A percentile compares a stretch with the other conserved stretches of the same genome.
Evolutionary conservation across 805 yeast genomes (phyloP).

Genomic region (Saccharomycopsis javanensis): DNA sequence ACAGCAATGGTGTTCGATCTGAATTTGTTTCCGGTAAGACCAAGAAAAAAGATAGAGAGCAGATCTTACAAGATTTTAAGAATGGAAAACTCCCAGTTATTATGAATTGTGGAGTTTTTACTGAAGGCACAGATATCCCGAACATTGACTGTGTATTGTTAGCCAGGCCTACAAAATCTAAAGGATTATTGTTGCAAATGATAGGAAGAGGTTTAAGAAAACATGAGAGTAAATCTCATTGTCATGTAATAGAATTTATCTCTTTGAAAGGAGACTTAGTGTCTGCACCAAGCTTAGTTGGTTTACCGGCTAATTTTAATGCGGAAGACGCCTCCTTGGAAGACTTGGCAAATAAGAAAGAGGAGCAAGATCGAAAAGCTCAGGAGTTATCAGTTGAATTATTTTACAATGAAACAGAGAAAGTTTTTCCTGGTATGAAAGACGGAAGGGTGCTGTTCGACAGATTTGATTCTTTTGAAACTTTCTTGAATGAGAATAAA

Average conservation of each 20-base stretch:
- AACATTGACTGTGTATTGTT: slow-evolving; percentile 71
- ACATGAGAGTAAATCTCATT: slow-evolving; percentile 48
- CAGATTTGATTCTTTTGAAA: slow-evolving; percentile 8
- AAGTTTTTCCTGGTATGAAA: not conserved
- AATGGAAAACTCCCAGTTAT: slow-evolving; percentile 58
- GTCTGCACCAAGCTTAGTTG: slow-evolving; percentile 45
- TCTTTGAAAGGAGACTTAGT: slow-evolving; percentile 46
- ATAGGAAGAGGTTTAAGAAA: slow-evolving; percentile 79
- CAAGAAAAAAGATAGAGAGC: slow-evolving; percentile 38
- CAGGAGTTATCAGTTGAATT: not conserved
- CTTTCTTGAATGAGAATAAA: not conserved
- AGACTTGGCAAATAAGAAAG: not conserved
- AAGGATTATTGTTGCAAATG: slow-evolving; percentile 71
- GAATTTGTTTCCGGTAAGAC: slow-evolving; percentile 66
- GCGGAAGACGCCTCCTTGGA: not conserved
- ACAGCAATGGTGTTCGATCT: slow-evolving; percentile 53
- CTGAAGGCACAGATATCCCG: slow-evolving; percentile 94
- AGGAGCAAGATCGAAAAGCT: not conserved
- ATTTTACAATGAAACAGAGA: not conserved
- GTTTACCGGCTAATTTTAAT: slow-evolving; percentile 15
- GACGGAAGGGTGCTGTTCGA: not conserved
- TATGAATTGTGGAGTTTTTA: slow-evolving; percentile 81
- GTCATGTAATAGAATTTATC: slow-evolving; percentile 75
- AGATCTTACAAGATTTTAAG: slow-evolving; percentile 47
- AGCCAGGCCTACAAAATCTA: slow-evolving; percentile 73